A percentile compares a stretch with the other conserved stretches of the same genome.
phyloP scores from a whole-genome alignment of 2,329 filamentous ascomycete species.

The Ophiostoma novo-ulmi region DNA sequence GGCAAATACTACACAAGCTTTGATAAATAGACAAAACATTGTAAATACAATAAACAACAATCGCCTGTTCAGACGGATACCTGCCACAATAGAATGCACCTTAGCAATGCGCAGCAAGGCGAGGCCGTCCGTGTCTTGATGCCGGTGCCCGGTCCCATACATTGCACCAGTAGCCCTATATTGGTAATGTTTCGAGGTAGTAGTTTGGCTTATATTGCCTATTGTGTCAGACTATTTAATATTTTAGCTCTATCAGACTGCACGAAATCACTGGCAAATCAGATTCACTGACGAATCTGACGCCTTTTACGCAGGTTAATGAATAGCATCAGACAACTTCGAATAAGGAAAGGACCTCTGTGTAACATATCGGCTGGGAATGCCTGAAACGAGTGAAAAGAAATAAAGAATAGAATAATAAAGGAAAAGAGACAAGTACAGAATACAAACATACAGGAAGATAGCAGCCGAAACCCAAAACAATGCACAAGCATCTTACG shows the following conservation, averaged over 20 bases:
- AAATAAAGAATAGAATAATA: not conserved
- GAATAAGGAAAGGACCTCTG: not conserved
- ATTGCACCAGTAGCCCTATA: too few species aligned
- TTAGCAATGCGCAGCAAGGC: too few species aligned
- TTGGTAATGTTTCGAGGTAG: too few species aligned
- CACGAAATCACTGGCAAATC: not conserved
- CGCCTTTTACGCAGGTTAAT: not conserved
- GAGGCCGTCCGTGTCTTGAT: too few species aligned
- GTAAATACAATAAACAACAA: too few species aligned
- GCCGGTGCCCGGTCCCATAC: too few species aligned
- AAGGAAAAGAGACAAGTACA: not conserved
- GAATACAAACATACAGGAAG: not conserved
- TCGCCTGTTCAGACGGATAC: too few species aligned
- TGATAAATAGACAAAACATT: too few species aligned
- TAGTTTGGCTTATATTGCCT: too few species aligned
- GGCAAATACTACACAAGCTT: too few species aligned
- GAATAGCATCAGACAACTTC: not conserved
- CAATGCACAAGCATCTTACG: not conserved
- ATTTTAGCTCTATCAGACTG: not conserved
- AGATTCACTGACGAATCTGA: not conserved
- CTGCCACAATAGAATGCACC: too few species aligned
- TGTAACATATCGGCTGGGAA: not conserved
- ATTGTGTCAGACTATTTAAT: too few species aligned
- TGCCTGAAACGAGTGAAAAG: not conserved
- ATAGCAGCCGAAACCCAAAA: slow-evolving; percentile 6